A percentile compares a stretch with the other conserved stretches of the same genome.
Conservation (phyloP, 208 protist species). For the Leishmania turanica region DNA sequence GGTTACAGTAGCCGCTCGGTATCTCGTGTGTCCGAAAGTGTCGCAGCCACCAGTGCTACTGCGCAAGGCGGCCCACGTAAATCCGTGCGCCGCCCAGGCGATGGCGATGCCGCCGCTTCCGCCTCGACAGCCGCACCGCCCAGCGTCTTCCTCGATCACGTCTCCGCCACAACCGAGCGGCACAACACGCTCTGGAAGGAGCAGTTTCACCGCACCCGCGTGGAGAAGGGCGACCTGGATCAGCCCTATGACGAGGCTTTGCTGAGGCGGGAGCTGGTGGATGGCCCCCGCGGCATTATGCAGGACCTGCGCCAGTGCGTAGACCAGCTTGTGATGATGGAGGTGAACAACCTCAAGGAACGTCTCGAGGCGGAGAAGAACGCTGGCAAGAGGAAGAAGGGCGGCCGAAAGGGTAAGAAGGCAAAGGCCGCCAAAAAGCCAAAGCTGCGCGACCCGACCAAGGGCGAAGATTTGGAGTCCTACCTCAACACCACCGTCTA, state of each 20-base stretch:
- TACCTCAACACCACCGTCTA: conserved; percentile 77
- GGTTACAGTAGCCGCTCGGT: neutral
- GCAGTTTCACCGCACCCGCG: conserved; percentile 60
- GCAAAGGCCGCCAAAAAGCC: conserved; percentile 78
- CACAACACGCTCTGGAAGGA: conserved; percentile 74
- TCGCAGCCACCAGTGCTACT: neutral
- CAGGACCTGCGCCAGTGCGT: conserved; percentile 88
- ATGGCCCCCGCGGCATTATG: conserved; percentile 89
- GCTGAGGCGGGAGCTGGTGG: conserved; percentile 82
- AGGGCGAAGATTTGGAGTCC: conserved; percentile 84
- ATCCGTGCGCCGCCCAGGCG: conserved; percentile 19
- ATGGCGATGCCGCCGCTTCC: conserved; percentile 39
- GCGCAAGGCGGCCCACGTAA: conserved; percentile 4
- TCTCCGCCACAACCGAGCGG: conserved; percentile 60
- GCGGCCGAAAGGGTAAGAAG: conserved; percentile 57
- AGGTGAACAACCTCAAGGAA: conserved; percentile 92
- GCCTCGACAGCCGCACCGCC: conserved; percentile 32
- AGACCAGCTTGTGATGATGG: conserved; percentile 91
- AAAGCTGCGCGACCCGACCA: conserved; percentile 84
- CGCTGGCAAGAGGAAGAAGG: conserved; percentile 40
- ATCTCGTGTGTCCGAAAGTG: neutral
- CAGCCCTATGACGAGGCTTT: conserved; percentile 76
- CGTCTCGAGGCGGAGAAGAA: conserved; percentile 78
- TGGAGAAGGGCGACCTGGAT: conserved; percentile 69
- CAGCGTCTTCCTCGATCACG: conserved; percentile 58